Conservation (phyloP, 495 filamentous ascomycete genomes). For the Chaetomium tenue region DNA sequence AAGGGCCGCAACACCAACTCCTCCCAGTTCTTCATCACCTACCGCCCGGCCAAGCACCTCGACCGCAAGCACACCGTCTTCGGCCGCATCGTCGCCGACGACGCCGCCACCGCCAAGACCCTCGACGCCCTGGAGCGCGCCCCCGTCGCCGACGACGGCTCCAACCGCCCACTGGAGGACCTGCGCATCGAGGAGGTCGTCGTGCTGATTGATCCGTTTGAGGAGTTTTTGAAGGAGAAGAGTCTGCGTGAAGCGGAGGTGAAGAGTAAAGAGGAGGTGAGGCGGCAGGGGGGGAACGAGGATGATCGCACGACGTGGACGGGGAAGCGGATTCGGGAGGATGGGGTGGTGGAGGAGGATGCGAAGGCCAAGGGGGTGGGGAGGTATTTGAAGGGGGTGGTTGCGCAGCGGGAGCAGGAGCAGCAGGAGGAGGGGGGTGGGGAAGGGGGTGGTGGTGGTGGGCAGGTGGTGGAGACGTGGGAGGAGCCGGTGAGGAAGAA, state of each 20-base stretch:
- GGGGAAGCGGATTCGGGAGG: conserved; percentile 71
- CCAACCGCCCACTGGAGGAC: conserved; percentile 68
- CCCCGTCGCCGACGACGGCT: conserved; percentile 59
- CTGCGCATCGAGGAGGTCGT: conserved; percentile 78
- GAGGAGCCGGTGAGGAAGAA: conserved; percentile 79
- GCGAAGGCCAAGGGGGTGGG: conserved; percentile 59
- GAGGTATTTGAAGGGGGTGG: conserved; percentile 61
- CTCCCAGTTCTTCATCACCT: conserved; percentile 93
- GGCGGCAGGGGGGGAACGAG: conserved; percentile 56
- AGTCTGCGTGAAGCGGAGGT: conserved; percentile 49
- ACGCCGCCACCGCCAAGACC: conserved; percentile 60
- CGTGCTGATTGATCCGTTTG: conserved; percentile 92
- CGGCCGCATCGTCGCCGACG: conserved; percentile 74
- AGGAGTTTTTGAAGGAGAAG: conserved; percentile 76
- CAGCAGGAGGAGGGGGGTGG: conserved; percentile 35
- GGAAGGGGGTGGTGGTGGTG: conserved; percentile 36
- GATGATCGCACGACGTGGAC: conserved; percentile 91
- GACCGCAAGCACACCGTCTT: conserved; percentile 98
- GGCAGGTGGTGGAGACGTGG: conserved; percentile 53
- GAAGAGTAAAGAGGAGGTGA: conserved; percentile 53
- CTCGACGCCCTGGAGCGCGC: conserved; percentile 58
- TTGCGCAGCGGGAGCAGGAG: conserved; percentile 28
- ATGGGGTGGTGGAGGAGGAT: conserved; percentile 51
- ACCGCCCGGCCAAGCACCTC: conserved; percentile 76
- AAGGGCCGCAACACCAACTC: conserved; percentile 98